Conservation (phyloP, 805 yeast species). For the Lachancea nothofagi region DNA sequence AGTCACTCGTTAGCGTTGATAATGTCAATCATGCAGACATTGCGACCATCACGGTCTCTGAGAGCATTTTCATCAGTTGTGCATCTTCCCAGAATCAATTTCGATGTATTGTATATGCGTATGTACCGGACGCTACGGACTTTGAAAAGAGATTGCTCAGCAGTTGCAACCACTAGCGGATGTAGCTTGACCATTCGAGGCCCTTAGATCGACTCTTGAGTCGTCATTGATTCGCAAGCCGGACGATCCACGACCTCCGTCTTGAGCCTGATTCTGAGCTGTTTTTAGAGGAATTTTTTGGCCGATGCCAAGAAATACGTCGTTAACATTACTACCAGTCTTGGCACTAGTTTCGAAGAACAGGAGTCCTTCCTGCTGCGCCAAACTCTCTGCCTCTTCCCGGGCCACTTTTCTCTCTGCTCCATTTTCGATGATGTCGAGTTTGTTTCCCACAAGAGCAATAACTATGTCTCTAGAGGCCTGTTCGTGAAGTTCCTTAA, state of each 20-base stretch:
- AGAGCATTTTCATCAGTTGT: too few species aligned
- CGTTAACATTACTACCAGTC: constrained; percentile 81
- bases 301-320: constrained; percentile 87
- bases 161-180: constrained; percentile 32
- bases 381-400: constrained; percentile 82
- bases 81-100: constrained; percentile 1
- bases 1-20: too few species aligned
- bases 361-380: constrained; percentile 84
- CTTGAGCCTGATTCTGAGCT: constrained; percentile 20
- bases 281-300: constrained; percentile 61
- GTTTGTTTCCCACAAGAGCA: constrained; percentile 91
- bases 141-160: constrained; percentile 15
- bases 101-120: constrained; percentile 2
- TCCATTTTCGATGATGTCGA: constrained; percentile 61
- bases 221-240: constrained; percentile 24
- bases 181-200: constrained; percentile 27
- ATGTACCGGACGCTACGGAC: too few species aligned
- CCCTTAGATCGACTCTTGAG: constrained; percentile 32
- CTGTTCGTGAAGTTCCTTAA: constrained; percentile 89
- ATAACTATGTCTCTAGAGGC: constrained; percentile 88
- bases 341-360: constrained; percentile 96
- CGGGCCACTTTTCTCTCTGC: constrained; percentile 63
- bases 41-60: too few species aligned
- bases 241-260: constrained; percentile 13
- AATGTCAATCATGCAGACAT: too few species aligned